Base-by-base conservation (phyloP, 257 asterid species). In the Rubia yunnanensis region DNA sequence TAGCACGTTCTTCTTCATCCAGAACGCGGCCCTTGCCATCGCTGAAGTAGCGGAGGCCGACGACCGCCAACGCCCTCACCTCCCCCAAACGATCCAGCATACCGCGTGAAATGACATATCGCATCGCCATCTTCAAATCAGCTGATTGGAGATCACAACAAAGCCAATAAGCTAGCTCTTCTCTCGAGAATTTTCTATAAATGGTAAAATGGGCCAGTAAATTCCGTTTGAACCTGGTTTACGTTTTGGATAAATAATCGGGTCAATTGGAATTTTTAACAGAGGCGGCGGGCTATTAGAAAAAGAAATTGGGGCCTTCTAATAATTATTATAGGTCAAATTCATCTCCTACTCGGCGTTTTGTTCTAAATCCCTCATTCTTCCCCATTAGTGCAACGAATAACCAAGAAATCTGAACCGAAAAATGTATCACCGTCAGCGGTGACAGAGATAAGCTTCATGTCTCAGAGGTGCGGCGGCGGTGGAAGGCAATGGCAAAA, bases 401-500 rank as follows among this genome's bases (percentile, higher is more conserved):
- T 59, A 4, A 59, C 30, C 22, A 18, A 2, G 31, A 48, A 69
- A 59, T 28, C 36, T 31, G 14, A 57, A 59, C 26, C 44, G 31
- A 26, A 31, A 8, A 31, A 92, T 92, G 99, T 92, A 92, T 77
- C 97, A 89, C 76, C 99, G n/a, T n/a, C n/a, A n/a, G n/a, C n/a
- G n/a, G n/a, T n/a, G n/a, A n/a, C n/a, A n/a, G n/a, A n/a, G n/a
- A n/a, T n/a, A n/a, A n/a, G n/a, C n/a, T n/a, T n/a, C n/a, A n/a
- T n/a, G n/a, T n/a, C n/a, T n/a, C n/a, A n/a, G n/a, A n/a, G n/a
- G n/a, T n/a, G n/a, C n/a, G n/a, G n/a, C n/a, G n/a, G n/a, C n/a
- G n/a, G n/a, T n/a, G n/a, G n/a, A n/a, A n/a, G n/a, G n/a, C n/a
- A n/a, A n/a, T n/a, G n/a, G n/a, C n/a, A n/a, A n/a, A n/a, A n/a